Evolutionary conservation across 2,329 filamentous ascomycete species (phyloP).

Genomic region (Alternaria solani): DNA sequence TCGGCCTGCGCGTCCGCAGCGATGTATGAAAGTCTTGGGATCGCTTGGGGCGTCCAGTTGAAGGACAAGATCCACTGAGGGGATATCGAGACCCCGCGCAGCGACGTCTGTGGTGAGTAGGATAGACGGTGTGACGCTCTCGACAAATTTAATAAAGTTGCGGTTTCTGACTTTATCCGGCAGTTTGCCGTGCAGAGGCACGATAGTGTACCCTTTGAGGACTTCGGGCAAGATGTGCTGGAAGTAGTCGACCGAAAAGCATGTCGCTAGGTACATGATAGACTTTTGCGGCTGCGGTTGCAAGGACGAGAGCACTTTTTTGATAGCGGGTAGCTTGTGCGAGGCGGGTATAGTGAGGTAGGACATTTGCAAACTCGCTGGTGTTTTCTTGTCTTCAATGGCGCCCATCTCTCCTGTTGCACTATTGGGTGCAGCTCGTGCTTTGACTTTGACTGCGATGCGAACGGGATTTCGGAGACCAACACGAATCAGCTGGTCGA

Average conservation of each 20-base stretch:
- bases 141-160: conserved; percentile 84
- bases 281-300: conserved; percentile 80
- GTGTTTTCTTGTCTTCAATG: conserved; percentile 83
- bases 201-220: conserved; percentile 73
- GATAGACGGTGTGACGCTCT: conserved; percentile 76
- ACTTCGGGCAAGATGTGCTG: conserved; percentile 78
- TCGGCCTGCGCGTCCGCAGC: conserved; percentile 69
- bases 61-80: conserved; percentile 87
- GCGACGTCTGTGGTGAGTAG: conserved; percentile 93
- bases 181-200: conserved; percentile 92
- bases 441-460: conserved; percentile 89
- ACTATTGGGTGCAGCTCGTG: conserved; percentile 33
- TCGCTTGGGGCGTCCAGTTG: conserved; percentile 88
- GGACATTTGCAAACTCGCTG: conserved; percentile 90
- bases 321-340: conserved; percentile 80
- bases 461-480: conserved; percentile 94
- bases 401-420: conserved; percentile 64
- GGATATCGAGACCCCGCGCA: conserved; percentile 89
- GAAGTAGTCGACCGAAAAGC: conserved; percentile 94
- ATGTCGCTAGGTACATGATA: conserved; percentile 93
- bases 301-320: conserved; percentile 72
- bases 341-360: conserved; percentile 79
- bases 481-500: conserved; percentile 90
- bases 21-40: conserved; percentile 80
- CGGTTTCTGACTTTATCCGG: conserved; percentile 85